These are phyloP conservation scores for Hanseniaspora guilliermondii DNA, from an alignment of 805 yeast genomes.

Conservation along the genomic window DNA sequence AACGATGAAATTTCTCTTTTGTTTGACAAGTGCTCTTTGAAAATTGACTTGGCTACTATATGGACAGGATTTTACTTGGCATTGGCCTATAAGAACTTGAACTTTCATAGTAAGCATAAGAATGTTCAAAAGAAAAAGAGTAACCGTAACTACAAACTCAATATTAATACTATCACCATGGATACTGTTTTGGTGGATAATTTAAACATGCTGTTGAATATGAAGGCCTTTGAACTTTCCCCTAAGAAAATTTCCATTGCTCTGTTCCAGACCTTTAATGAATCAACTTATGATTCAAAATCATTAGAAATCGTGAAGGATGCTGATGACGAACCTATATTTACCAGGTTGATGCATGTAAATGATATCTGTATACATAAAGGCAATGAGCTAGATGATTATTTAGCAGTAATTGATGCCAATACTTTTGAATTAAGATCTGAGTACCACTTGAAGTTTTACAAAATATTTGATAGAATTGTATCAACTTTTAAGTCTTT, in stretches of 20 bases:
- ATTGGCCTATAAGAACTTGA: neutral
- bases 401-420: conserved; percentile 14
- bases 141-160: neutral
- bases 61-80: conserved; percentile 19
- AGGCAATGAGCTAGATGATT: neutral
- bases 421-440: conserved; percentile 22
- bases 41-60: conserved; percentile 3
- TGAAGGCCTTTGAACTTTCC: neutral
- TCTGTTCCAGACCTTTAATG: conserved; percentile 15
- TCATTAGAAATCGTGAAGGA: neutral
- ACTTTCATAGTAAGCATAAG: neutral
- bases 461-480: conserved; percentile 40
- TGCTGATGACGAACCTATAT: conserved; percentile 11
- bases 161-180: conserved; percentile 10
- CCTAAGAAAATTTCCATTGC: neutral
- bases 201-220: conserved; percentile 19
- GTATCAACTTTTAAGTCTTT: conserved; percentile 38
- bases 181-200: conserved; percentile 23
- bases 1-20: neutral
- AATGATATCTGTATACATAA: conserved; percentile 16
- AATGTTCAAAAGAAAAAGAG: neutral
- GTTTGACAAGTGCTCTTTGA: neutral
- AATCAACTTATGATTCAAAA: conserved; percentile 23
- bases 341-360: conserved; percentile 19
- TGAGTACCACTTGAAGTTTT: conserved; percentile 31